Base-by-base conservation (phyloP, 2,329 filamentous ascomycete species). In the Sporothrix euskadiensis region DNA sequence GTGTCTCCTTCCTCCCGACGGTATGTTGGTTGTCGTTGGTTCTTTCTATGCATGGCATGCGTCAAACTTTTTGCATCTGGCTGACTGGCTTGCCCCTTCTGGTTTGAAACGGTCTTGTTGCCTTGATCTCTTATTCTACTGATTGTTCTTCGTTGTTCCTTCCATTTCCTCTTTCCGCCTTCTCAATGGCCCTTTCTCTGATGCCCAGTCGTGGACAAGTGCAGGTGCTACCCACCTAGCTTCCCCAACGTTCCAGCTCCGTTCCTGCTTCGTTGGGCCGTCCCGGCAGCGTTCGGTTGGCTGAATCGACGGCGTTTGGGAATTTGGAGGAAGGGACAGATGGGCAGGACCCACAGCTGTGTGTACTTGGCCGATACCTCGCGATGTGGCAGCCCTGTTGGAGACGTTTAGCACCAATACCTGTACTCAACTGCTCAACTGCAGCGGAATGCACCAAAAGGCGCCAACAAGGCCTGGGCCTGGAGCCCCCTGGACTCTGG, bases 181-280 rank as follows among this genome's bases (percentile, higher is more conserved):
- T 32, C 16, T 32, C 16, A 26, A 35, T 47, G 22, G 26, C 44
- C 44, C 65, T 56, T 39, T 54, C 47, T 57, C 32, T 69, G 44
- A 49, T 49, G 41, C 19, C 6, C 49, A 22, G 54, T 54, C 16
- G 30, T 41, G 32, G 61, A n/a, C 39, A 39, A 16, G 39, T 47
- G 16, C 39, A 44, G 26, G 61, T 66, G 61, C 61, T 30, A 47
- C 61, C 47, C 30, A 54, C 47, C 66, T 69, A 66, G 72, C 71
- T 76, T 75, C 75, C 75, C 75, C 75, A 76, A 76, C 75, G 70
- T 70, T 74, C 75, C 63, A 73, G 39, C 65, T 75, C 72, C 61
- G 35, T 71, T 66, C 54, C 70, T 75, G 69, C 71, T 73, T 73
- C 74, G 74, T 73, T 74, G 70, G 72, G 69, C 61, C 57, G 56